Conservation (phyloP, 179 eudicot species). For the Silene noctiflora region DNA sequence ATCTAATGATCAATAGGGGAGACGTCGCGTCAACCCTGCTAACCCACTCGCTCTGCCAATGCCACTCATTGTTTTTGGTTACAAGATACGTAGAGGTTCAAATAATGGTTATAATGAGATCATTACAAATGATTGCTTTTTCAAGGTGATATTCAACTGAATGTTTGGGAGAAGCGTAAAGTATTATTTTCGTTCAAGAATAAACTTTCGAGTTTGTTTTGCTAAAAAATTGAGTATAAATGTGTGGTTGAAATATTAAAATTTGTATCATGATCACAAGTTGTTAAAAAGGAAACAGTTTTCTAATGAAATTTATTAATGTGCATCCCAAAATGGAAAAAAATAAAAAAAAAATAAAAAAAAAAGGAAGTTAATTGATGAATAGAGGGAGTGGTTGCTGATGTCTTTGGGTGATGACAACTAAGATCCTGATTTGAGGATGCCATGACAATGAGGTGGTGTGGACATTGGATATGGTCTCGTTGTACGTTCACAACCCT, state of each 20-base stretch:
- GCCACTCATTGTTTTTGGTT: not conserved
- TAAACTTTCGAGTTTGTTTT: not conserved
- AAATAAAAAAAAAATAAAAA: not conserved
- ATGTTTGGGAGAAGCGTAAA: not conserved
- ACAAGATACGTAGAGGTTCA: too few species aligned
- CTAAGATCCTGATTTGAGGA: not conserved
- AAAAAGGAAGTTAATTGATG: not conserved
- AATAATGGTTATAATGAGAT: not conserved
- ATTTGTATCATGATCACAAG: not conserved
- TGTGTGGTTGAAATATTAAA: not conserved
- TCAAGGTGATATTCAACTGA: not conserved
- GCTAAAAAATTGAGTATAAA: not conserved
- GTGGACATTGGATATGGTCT: not conserved
- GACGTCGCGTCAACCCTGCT: too few species aligned
- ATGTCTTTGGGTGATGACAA: not conserved
- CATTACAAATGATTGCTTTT: not conserved
- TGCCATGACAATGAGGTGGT: not conserved
- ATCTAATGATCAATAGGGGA: too few species aligned
- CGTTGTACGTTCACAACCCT: not conserved
- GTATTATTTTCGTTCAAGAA: not conserved
- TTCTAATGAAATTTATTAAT: too few species aligned
- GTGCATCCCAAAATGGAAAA: not conserved
- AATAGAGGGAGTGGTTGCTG: not conserved
- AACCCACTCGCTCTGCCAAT: too few species aligned
- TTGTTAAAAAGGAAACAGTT: too few species aligned